Evolutionary conservation across 495 filamentous ascomycete genomes (phyloP).

Genomic region (Halenospora varia): DNA sequence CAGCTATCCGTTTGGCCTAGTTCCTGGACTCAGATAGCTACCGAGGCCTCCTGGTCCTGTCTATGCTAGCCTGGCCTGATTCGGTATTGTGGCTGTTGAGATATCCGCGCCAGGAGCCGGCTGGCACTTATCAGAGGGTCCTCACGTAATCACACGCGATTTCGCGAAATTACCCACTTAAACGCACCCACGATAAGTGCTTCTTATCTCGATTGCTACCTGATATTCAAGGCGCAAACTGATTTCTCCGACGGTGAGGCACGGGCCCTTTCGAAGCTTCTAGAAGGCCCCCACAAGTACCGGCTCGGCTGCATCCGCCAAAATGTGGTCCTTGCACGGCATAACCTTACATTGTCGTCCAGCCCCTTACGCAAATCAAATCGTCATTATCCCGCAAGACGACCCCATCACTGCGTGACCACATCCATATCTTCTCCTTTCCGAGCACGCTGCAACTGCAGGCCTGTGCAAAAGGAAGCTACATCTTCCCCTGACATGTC

Average conservation of each 20-base stretch:
- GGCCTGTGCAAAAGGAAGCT: not conserved
- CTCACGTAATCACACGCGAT: too few relatives aligned
- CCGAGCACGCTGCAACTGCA: not conserved
- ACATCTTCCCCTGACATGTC: not conserved
- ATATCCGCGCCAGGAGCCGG: too few relatives aligned
- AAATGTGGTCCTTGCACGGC: not conserved
- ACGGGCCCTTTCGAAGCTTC: not conserved
- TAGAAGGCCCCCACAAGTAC: not conserved
- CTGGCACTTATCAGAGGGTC: too few relatives aligned
- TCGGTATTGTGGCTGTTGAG: too few relatives aligned
- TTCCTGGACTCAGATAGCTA: too few relatives aligned
- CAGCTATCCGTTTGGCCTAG: too few relatives aligned
- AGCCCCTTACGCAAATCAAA: not conserved
- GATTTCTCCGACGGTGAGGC: not conserved
- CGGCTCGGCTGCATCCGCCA: not conserved
- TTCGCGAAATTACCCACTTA: too few relatives aligned
- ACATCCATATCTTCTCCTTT: not conserved
- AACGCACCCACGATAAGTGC: too few relatives aligned
- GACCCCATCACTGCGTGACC: not conserved
- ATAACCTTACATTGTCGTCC: not conserved
- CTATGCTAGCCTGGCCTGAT: too few relatives aligned
- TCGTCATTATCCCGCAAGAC: not conserved
- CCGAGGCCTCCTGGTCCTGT: too few relatives aligned
- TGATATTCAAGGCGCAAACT: not conserved
- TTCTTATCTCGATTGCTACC: not conserved